A percentile compares a stretch with the other conserved stretches of the same genome.
Evolutionary conservation across 2,329 filamentous ascomycete species (phyloP).

Genomic region (Chrysoporthe deuterocubensis): DNA sequence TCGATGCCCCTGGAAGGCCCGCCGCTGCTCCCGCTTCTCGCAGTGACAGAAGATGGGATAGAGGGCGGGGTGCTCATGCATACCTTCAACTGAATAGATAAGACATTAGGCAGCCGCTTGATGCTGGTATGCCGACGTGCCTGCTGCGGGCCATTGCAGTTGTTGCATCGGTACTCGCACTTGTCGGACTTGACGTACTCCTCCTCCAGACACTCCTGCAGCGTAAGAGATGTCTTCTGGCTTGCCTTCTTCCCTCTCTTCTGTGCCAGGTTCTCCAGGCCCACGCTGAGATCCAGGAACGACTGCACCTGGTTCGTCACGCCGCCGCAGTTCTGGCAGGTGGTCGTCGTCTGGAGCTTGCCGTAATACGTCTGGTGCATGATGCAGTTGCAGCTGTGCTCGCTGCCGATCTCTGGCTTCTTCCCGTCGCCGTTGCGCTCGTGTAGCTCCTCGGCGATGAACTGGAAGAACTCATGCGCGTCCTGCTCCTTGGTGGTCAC

Average conservation of each 20-base stretch:
- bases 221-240: constrained; percentile 53
- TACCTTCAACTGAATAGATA: constrained; percentile 93
- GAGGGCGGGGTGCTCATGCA: constrained; percentile 26
- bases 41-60: no score
- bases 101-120: constrained; percentile 81
- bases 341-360: constrained; percentile 87
- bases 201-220: constrained; percentile 78
- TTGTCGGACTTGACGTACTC: constrained; percentile 87
- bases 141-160: constrained; percentile 76
- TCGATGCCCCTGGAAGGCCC: no score
- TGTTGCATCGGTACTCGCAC: constrained; percentile 85
- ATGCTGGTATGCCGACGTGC: constrained; percentile 85
- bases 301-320: constrained; percentile 83
- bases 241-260: constrained; percentile 62
- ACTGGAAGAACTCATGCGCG: constrained; percentile 96
- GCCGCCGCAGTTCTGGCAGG: constrained; percentile 84
- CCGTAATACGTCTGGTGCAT: constrained; percentile 95
- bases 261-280: constrained; percentile 76
- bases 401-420: constrained; percentile 60
- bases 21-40: not conserved
- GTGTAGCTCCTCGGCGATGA: constrained; percentile 89
- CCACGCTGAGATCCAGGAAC: constrained; percentile 87
- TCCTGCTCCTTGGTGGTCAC: constrained; percentile 96
- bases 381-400: constrained; percentile 80
- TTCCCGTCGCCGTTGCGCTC: constrained; percentile 76